phyloP scores from a whole-genome alignment of 345 rosid species.

The Anastatica hierochuntica region DNA sequence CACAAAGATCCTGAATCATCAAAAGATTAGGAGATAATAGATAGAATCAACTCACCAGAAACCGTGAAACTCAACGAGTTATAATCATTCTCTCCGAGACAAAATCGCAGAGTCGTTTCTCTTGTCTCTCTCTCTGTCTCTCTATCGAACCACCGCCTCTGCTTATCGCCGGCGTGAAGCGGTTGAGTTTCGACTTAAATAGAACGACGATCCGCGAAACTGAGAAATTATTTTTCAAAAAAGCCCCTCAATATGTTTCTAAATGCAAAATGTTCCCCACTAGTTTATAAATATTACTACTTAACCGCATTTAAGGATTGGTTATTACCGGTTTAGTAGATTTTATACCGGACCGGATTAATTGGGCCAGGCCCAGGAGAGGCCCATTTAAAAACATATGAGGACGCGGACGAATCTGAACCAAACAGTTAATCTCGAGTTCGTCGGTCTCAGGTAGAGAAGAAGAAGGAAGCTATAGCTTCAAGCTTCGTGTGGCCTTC shows the following conservation, averaged over 20 bases:
- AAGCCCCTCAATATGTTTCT: background rate
- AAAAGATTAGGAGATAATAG: background rate
- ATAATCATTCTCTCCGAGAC: too few relatives aligned
- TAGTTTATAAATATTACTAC: background rate
- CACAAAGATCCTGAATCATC: background rate
- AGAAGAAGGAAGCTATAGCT: background rate
- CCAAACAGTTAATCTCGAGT: constrained; percentile 13
- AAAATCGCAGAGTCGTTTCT: too few relatives aligned
- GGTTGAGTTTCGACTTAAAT: too few relatives aligned
- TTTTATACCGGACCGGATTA: background rate
- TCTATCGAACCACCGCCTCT: constrained; percentile 7
- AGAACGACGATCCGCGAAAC: background rate
- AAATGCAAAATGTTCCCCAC: background rate
- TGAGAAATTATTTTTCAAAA: background rate
- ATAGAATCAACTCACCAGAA: constrained; percentile 7
- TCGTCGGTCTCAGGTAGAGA: constrained; percentile 24
- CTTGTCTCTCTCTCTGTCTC: background rate
- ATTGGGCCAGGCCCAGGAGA: background rate
- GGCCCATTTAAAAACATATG: constrained; percentile 1
- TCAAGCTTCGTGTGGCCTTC: background rate
- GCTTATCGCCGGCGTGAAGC: constrained; percentile 11
- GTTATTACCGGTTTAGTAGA: too few relatives aligned
- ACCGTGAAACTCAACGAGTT: background rate
- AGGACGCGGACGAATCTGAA: constrained; percentile 18
- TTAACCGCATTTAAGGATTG: too few relatives aligned